Conservation (phyloP, 2,329 filamentous ascomycete genomes). For the Zasmidium citrigriseum region DNA sequence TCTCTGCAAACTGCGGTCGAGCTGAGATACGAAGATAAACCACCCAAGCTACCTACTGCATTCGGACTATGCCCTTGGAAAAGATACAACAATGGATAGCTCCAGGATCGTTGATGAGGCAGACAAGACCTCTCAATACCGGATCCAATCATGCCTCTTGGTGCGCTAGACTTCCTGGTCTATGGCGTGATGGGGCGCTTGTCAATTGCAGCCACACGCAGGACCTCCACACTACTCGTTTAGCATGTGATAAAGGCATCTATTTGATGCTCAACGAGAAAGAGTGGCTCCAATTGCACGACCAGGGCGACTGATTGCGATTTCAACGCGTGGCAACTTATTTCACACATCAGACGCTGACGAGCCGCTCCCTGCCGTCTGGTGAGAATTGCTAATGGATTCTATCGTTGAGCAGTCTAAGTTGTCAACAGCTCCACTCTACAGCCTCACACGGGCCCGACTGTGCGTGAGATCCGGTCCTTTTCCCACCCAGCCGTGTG, state of each 20-base stretch:
- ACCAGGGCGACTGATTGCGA: too few species aligned
- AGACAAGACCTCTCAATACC: neutral
- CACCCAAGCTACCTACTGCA: neutral
- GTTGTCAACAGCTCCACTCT: neutral
- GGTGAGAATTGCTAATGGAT: neutral
- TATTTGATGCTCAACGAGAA: neutral
- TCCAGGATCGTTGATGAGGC: neutral
- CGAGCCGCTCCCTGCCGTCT: neutral
- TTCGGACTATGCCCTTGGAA: neutral
- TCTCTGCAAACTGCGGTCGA: neutral
- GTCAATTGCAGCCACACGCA: constrained; percentile 7
- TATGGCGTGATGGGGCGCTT: constrained; percentile 8
- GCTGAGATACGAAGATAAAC: neutral
- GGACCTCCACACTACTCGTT: constrained; percentile 1
- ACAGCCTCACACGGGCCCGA: neutral
- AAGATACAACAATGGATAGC: neutral
- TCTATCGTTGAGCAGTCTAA: neutral
- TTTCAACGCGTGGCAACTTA: too few species aligned
- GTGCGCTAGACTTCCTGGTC: neutral
- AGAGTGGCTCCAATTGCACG: too few species aligned
- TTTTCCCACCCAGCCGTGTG: neutral
- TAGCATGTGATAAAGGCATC: constrained; percentile 6
- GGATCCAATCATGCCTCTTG: constrained; percentile 1
- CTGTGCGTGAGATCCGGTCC: neutral
- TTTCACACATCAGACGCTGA: neutral